Evolutionary conservation across 192 early-diverging fungal genomes (phyloP).

Genomic region (Blastocladiella britannica): DNA sequence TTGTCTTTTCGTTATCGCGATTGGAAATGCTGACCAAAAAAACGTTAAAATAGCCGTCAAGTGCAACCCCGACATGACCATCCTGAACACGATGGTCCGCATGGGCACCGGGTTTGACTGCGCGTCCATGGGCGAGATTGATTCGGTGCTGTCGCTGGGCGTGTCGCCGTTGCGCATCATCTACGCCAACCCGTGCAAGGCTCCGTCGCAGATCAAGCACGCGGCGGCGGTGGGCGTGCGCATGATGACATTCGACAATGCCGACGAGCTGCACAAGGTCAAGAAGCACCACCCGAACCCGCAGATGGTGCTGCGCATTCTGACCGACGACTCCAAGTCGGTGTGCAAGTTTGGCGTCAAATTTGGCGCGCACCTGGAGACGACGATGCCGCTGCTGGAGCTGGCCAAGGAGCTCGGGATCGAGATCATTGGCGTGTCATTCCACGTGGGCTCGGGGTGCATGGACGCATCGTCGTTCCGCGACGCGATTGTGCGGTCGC

Average conservation of each 20-base stretch:
- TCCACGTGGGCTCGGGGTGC: constrained; percentile 95
- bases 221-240: constrained; percentile 50
- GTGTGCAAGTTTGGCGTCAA: constrained; percentile 83
- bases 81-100: constrained; percentile 57
- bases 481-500: constrained; percentile 72
- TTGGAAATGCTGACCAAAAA: no score
- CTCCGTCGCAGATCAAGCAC: constrained; percentile 77
- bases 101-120: constrained; percentile 91
- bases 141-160: constrained; percentile 50
- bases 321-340: constrained; percentile 83
- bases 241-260: constrained; percentile 99
- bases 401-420: constrained; percentile 60
- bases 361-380: constrained; percentile 73
- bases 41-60: constrained; percentile 92
- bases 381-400: constrained; percentile 41
- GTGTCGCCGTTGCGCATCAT: constrained; percentile 60
- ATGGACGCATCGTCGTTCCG: constrained; percentile 68
- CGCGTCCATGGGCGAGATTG: constrained; percentile 85
- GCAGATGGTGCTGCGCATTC: constrained; percentile 74
- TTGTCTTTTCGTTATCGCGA: constrained; percentile 3
- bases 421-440: constrained; percentile 76
- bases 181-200: constrained; percentile 99
- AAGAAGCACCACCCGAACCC: constrained; percentile 59
- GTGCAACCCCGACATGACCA: constrained; percentile 78
- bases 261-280: constrained; percentile 90